Evolutionary conservation across 179 eudicot genomes (phyloP).

Genomic region (Amaranthus tricolor): DNA sequence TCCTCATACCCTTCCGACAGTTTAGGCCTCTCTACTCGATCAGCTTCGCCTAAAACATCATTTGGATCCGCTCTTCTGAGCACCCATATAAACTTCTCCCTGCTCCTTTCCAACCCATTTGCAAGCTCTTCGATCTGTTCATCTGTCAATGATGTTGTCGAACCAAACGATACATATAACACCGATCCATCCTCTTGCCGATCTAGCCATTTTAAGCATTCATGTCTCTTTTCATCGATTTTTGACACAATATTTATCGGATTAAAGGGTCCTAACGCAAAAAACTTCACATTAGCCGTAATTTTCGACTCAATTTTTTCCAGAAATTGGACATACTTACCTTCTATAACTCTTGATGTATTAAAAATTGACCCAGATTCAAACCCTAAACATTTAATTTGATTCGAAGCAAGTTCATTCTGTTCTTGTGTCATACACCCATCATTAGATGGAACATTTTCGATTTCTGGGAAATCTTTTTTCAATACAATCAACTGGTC

Average conservation of each 20-base stretch:
- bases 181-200: slow-evolving; percentile 26
- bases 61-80: slow-evolving; percentile 27
- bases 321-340: slow-evolving; percentile 33
- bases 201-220: slow-evolving; percentile 46
- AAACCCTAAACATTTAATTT: slow-evolving; percentile 15
- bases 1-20: slow-evolving; percentile 51
- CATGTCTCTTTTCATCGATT: slow-evolving; percentile 11
- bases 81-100: slow-evolving; percentile 15
- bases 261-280: slow-evolving; percentile 43
- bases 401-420: slow-evolving; percentile 21
- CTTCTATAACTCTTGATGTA: slow-evolving; percentile 35
- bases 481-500: slow-evolving; percentile 7
- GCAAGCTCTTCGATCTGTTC: slow-evolving; percentile 10
- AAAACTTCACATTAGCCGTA: slow-evolving; percentile 18
- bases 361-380: slow-evolving; percentile 37
- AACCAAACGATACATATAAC: slow-evolving; percentile 54
- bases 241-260: background rate
- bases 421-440: slow-evolving; percentile 34
- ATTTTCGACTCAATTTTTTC: slow-evolving; percentile 13
- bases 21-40: background rate
- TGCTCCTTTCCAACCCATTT: background rate
- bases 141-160: slow-evolving; percentile 34
- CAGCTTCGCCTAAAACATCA: slow-evolving; percentile 25
- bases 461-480: slow-evolving; percentile 15
- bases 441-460: slow-evolving; percentile 31